These are phyloP conservation scores for Chrysoporthe austroafricana DNA, from an alignment of 2,329 filamentous ascomycete genomes.

Conservation along the genomic window DNA sequence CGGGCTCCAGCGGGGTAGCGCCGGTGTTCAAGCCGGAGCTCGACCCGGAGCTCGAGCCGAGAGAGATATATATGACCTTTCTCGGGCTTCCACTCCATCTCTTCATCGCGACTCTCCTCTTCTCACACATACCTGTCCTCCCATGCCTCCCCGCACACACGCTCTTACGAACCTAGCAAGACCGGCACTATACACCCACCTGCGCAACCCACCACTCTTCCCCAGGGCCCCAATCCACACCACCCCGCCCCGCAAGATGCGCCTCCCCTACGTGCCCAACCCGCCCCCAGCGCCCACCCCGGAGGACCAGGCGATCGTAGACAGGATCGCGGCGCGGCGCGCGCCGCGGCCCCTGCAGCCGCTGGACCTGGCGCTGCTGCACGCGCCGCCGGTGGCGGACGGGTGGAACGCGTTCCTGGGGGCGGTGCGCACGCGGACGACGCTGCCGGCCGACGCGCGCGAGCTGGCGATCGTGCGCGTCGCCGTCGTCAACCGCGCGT, in stretches of 20 bases:
- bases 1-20: conserved; percentile 7
- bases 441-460: conserved; percentile 59
- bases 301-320: conserved; percentile 61
- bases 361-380: conserved; percentile 76
- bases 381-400: conserved; percentile 74
- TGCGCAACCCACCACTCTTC: not conserved
- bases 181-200: not conserved
- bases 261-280: conserved; percentile 66
- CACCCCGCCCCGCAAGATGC: conserved; percentile 53
- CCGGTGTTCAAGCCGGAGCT: not conserved
- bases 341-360: conserved; percentile 71
- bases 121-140: not conserved
- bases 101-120: not conserved
- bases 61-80: not conserved
- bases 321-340: conserved; percentile 67
- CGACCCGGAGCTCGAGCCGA: not conserved
- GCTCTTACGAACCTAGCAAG: not conserved
- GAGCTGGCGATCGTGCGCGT: conserved; percentile 83
- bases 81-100: not conserved
- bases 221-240: not conserved
- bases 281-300: conserved; percentile 49
- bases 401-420: conserved; percentile 75
- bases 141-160: not conserved
- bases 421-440: conserved; percentile 60
- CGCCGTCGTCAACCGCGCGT: conserved; percentile 77